Evolutionary conservation across 2,329 filamentous ascomycete genomes (phyloP).

Genomic region (Claviceps sp.): DNA sequence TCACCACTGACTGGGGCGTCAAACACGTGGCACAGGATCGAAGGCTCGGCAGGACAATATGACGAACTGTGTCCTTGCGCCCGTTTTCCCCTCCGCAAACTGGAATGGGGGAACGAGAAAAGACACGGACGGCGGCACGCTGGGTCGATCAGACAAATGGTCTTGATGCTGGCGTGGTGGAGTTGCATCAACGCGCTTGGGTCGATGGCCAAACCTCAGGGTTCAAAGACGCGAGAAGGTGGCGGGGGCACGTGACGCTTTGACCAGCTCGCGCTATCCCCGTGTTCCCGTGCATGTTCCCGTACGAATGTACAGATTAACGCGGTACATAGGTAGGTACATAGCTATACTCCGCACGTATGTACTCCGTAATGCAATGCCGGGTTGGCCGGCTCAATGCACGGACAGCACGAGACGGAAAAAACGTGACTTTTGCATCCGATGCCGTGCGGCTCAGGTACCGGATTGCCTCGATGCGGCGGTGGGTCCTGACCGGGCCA

Average conservation of each 20-base stretch:
- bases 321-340: not conserved
- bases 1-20: not conserved
- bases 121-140: not conserved
- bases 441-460: too few relatives aligned
- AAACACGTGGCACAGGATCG: not conserved
- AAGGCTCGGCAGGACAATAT: not conserved
- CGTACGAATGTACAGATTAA: not conserved
- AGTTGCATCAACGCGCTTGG: not conserved
- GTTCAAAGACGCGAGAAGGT: not conserved
- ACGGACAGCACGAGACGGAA: too few relatives aligned
- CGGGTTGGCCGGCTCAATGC: too few relatives aligned
- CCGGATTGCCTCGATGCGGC: too few relatives aligned
- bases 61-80: too few relatives aligned
- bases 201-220: not conserved
- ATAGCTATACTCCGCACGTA: not conserved
- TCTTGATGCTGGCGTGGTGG: not conserved
- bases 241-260: not conserved
- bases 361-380: not conserved
- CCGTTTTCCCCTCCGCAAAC: too few relatives aligned
- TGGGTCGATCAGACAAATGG: not conserved
- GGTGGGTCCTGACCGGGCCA: too few relatives aligned
- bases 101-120: not conserved
- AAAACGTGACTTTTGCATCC: too few relatives aligned
- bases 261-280: not conserved
- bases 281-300: too few relatives aligned